Evolutionary conservation across 2,329 filamentous ascomycete species (phyloP).

Genomic region (Exophiala bonariae): DNA sequence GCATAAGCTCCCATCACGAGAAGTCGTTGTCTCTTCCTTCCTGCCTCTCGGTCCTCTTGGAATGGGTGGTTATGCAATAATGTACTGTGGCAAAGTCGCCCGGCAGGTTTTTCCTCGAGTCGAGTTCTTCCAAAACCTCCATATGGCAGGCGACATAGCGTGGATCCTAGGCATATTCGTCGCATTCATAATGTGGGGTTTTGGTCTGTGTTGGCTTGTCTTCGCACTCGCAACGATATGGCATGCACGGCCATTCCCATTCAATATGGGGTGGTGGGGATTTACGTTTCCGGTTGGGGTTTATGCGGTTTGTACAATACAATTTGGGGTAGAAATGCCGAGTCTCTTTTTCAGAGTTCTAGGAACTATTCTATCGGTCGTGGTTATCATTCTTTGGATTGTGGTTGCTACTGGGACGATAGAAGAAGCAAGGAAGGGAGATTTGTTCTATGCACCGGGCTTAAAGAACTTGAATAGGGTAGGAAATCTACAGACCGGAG

Average conservation of each 20-base stretch:
- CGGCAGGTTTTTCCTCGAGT: slow-evolving; percentile 33
- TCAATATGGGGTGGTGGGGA: slow-evolving; percentile 65
- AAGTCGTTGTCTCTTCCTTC: slow-evolving; percentile 68
- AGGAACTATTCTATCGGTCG: slow-evolving; percentile 54
- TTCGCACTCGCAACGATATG: slow-evolving; percentile 37
- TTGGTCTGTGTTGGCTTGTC: slow-evolving; percentile 40
- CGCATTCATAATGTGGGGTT: slow-evolving; percentile 39
- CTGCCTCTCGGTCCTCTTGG: slow-evolving; percentile 67
- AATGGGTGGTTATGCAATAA: slow-evolving; percentile 61
- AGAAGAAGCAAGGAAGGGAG: slow-evolving; percentile 47
- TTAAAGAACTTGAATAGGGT: no score
- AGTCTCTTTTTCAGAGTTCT: slow-evolving; percentile 57
- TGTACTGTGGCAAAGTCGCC: slow-evolving; percentile 52
- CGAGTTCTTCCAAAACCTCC: slow-evolving; percentile 31
- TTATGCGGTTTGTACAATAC: slow-evolving; percentile 47
- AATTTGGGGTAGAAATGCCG: slow-evolving; percentile 50
- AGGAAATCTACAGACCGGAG: no score
- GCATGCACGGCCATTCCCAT: slow-evolving; percentile 49
- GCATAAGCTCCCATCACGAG: slow-evolving; percentile 66
- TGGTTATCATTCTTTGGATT: slow-evolving; percentile 57
- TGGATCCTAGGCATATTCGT: slow-evolving; percentile 35
- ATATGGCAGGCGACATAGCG: slow-evolving; percentile 31
- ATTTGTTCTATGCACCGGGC: slow-evolving; percentile 57
- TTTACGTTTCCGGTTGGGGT: slow-evolving; percentile 62
- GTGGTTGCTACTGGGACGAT: slow-evolving; percentile 53